Evolutionary conservation across 2,329 filamentous ascomycete species (phyloP).

Genomic region (Sporothrix schenckii): DNA sequence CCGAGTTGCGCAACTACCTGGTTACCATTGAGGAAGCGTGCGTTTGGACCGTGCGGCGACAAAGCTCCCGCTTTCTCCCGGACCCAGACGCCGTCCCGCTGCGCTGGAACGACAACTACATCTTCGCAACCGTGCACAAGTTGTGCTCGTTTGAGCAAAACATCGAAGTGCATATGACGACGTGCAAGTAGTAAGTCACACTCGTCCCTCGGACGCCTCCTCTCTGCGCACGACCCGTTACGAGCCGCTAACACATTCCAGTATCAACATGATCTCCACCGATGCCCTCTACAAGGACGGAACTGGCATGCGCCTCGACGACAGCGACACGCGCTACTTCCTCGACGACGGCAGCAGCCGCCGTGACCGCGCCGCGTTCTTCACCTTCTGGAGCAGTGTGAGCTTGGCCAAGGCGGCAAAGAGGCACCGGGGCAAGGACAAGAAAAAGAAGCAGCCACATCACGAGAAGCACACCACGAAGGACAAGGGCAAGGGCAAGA

Average conservation of each 20-base stretch:
- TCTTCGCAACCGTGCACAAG: neutral
- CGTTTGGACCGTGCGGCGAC: slow-evolving; percentile 18
- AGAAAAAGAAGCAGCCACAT: neutral
- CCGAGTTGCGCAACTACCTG: neutral
- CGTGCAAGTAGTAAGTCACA: slow-evolving; percentile 28
- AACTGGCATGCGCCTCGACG: neutral
- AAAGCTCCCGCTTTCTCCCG: slow-evolving; percentile 12
- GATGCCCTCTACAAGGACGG: slow-evolving; percentile 9
- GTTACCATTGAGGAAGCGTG: neutral
- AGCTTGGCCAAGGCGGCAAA: neutral
- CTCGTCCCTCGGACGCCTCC: neutral
- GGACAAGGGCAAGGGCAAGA: too few relatives aligned
- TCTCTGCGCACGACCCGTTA: too few relatives aligned
- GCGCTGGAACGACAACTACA: slow-evolving; percentile 23
- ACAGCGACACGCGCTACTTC: neutral
- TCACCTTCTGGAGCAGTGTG: slow-evolving; percentile 20
- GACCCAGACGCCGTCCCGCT: slow-evolving; percentile 1
- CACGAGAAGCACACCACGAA: too few relatives aligned
- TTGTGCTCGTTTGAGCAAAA: neutral
- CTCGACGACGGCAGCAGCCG: neutral
- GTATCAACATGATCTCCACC: slow-evolving; percentile 26
- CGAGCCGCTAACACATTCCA: slow-evolving; percentile 4
- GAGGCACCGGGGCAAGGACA: neutral
- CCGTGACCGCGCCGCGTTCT: slow-evolving; percentile 11
- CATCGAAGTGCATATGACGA: slow-evolving; percentile 16